Base-by-base conservation (phyloP, 441 rosid species). In the Erysimum pusillum region DNA sequence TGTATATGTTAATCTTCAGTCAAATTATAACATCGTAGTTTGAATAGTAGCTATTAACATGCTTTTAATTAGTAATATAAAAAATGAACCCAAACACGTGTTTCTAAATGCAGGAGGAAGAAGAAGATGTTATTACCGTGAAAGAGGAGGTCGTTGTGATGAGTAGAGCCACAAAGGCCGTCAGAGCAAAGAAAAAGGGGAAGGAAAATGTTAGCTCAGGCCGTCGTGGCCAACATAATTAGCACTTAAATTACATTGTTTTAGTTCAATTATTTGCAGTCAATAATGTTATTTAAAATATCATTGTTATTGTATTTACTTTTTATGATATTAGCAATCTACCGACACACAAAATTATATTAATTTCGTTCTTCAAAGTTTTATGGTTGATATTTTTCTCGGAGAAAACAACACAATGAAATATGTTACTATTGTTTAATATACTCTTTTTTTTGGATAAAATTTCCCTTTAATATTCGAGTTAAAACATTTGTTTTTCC, bases 21-120 rank as follows among this genome's bases (percentile, higher is more conserved):
- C n/a, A n/a, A n/a, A n/a, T n/a, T n/a, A n/a, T n/a, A n/a, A 14
- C 36, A 62, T 41, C 35, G 7, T 14, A 44, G 17, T 7, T 64
- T 15, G 22, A 7, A 6, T 45, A 32, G 39, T 12, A 32, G 28
- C 25, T 44, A 70, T 9, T 18, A 35, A 0, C 65, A 46, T 22
- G 17, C 0, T 46, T 13, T 32, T 13, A n/a, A n/a, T n/a, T n/a
- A 18, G 35, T 18, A 34, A 20, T 45, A 34, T 25, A 38, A 51
- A 10, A 52, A 12, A 39, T 46, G 17, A 56, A 20, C 2, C 7
- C 13, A 46, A 46, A 58, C 41, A 25, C 60, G 46, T 39, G 18
- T 67, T 25, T 48, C 15, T 22, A 11, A 13, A 41, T 49, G 48
- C 52, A 76, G 75, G 64, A 63, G 5, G 46, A 70, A 4, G 53